Evolutionary conservation across 176 grass and related monocot genomes (phyloP).

Genomic region (Juncus inflexus): DNA sequence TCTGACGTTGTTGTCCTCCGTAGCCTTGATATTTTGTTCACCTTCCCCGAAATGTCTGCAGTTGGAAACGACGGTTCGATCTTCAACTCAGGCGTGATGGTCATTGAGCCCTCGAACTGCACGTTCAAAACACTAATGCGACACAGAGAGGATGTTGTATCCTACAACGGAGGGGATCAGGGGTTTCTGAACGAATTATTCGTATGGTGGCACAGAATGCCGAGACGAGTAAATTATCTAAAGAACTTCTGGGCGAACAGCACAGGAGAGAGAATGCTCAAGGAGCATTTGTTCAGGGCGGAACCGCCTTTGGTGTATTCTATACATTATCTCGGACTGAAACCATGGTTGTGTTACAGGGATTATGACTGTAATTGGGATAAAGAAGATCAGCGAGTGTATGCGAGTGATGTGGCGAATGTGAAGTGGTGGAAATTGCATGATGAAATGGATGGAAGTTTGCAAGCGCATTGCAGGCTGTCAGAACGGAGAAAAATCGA

Average conservation of each 20-base stretch:
- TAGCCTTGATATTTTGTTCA: slow-evolving; percentile 69
- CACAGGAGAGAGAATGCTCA: slow-evolving; percentile 48
- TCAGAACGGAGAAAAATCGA: slow-evolving; percentile 51
- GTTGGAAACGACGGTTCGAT: slow-evolving; percentile 64
- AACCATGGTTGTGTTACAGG: slow-evolving; percentile 81
- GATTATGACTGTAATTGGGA: slow-evolving; percentile 99
- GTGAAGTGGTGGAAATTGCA: slow-evolving; percentile 74
- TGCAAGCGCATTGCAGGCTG: slow-evolving; percentile 51
- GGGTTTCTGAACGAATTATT: slow-evolving; percentile 97
- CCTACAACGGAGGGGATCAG: slow-evolving; percentile 98
- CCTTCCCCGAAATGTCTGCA: slow-evolving; percentile 77
- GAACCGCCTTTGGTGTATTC: slow-evolving; percentile 63
- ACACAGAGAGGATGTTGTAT: slow-evolving; percentile 40
- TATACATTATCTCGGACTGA: slow-evolving; percentile 85
- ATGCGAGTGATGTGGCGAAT: slow-evolving; percentile 77
- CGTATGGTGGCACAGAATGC: slow-evolving; percentile 96
- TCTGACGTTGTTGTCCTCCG: slow-evolving; percentile 87
- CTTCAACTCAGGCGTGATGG: slow-evolving; percentile 92
- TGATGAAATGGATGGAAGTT: slow-evolving; percentile 56
- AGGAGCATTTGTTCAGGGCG: slow-evolving; percentile 63
- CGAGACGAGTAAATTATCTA: slow-evolving; percentile 73
- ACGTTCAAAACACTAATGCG: slow-evolving; percentile 57
- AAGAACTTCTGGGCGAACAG: slow-evolving; percentile 92
- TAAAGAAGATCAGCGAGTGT: slow-evolving; percentile 50
- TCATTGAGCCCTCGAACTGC: slow-evolving; percentile 85